Conservation (phyloP, 169 alveolate genomes). For the Plasmodium falciparum region DNA sequence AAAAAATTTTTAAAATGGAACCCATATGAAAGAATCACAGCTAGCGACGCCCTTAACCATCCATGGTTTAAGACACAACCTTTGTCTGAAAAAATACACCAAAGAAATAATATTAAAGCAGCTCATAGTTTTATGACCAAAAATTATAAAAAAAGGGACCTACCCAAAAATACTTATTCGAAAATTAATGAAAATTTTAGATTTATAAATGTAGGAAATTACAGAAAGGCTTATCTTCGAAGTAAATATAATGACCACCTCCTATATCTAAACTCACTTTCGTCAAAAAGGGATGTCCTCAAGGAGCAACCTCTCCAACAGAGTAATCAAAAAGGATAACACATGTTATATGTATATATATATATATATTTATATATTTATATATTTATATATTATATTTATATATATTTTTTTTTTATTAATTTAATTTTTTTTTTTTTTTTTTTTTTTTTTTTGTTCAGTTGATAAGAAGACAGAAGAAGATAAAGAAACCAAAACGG, state of each 20-base stretch:
- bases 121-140: constrained; percentile 88
- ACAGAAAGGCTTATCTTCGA: constrained; percentile 29
- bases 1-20: constrained; percentile 79
- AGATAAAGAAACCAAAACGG: neutral
- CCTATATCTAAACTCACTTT: neutral
- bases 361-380: too few species aligned
- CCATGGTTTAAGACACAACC: constrained; percentile 85
- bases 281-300: neutral
- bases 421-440: neutral
- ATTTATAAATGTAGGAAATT: constrained; percentile 51
- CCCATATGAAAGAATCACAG: constrained; percentile 82
- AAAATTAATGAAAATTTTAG: constrained; percentile 58
- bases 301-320: constrained; percentile 4
- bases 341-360: too few species aligned
- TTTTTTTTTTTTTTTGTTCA: neutral
- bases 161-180: constrained; percentile 13
- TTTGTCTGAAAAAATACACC: constrained; percentile 72
- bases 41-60: constrained; percentile 82
- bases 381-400: neutral
- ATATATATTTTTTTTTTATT: neutral
- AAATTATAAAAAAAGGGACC: constrained; percentile 83
- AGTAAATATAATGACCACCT: constrained; percentile 10
- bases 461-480: neutral
- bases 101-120: constrained; percentile 81
- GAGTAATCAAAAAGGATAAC: neutral